Conservation (phyloP, 345 rosid genomes). For the Eucalyptus victrix region DNA sequence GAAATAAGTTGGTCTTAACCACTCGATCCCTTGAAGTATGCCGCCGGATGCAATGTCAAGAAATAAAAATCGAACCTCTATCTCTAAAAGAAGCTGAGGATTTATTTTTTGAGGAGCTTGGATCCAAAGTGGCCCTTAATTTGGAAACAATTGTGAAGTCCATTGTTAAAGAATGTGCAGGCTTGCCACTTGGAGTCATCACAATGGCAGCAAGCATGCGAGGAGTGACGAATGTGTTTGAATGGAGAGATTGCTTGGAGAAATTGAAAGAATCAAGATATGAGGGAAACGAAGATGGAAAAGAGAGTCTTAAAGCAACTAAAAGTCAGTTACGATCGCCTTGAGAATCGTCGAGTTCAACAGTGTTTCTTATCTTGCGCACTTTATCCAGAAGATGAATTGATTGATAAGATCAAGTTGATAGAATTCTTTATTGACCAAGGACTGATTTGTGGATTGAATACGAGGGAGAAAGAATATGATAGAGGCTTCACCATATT, state of each 20-base stretch:
- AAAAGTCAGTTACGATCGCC: rapidly evolving
- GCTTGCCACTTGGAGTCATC: slow-evolving; percentile 2
- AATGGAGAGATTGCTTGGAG: background rate
- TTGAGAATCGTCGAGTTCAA: background rate
- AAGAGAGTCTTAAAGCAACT: background rate
- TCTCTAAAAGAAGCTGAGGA: background rate
- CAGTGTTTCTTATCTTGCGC: slow-evolving; percentile 13
- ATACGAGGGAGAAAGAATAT: background rate
- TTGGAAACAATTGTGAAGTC: background rate
- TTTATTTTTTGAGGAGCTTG: background rate
- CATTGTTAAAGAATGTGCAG: background rate
- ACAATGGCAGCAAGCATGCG: slow-evolving; percentile 1
- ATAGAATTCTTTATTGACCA: background rate
- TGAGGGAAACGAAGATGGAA: background rate
- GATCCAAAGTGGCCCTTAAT: rapidly evolving
- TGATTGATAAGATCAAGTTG: no score
- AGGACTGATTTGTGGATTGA: background rate
- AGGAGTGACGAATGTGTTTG: background rate
- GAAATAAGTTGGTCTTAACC: background rate
- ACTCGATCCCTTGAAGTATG: background rate
- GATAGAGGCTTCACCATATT: background rate
- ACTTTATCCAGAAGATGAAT: background rate
- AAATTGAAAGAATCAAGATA: background rate
- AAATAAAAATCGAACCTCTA: background rate
- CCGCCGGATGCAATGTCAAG: background rate